Evolutionary conservation across 306 rosid genomes (phyloP), one percentile per base, ranked within the genome.

Genomic region (Cicer judaicum): DNA sequence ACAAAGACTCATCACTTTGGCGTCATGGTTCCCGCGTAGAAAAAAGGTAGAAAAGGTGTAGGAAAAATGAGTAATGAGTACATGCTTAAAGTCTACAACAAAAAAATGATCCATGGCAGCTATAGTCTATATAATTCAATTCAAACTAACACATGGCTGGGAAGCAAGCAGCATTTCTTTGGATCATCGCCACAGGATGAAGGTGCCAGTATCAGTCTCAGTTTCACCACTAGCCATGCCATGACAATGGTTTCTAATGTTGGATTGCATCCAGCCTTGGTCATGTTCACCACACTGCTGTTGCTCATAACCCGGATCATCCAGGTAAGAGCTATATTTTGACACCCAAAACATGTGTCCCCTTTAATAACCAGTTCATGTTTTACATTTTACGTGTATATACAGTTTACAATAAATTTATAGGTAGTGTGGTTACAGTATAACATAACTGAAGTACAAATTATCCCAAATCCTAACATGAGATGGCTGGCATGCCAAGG

Each of bases 331-430:
- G 77, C 77, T 68, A 81, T 34, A 70, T 72, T 70, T 63, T 73
- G 64, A 82, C 70, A 75, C 84, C 18, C 70, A 81, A 85, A 65
- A 80, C 77, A 83, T 80, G 84, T 52, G 87, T 86, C 89, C 84
- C 88, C 86, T 70, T 73, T 79, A 68, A 85, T 79, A 82, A 81
- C 79, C 81, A 81, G 82, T 88, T 83, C 82, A 89, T 80, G 80
- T 84, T 84, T 82, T 90, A 88, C 96, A 88, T 76, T 89, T 73
- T 57, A 85, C 75, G 73, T 79, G 93, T 90, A 90, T 88, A 78
- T 88, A 88, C 96, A 88, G 55, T 69, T 79, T 72, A 67, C 67
- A 76, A 67, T 80, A 83, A 54, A 75, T 54, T 44, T 71, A 78
- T 80, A 66, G 81, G 81, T 78, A 81, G 77, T 73, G 83, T 64